These are phyloP conservation scores for Hyaloscypha finlandica DNA, from an alignment of 495 filamentous ascomycete species.

Conservation along the genomic window DNA sequence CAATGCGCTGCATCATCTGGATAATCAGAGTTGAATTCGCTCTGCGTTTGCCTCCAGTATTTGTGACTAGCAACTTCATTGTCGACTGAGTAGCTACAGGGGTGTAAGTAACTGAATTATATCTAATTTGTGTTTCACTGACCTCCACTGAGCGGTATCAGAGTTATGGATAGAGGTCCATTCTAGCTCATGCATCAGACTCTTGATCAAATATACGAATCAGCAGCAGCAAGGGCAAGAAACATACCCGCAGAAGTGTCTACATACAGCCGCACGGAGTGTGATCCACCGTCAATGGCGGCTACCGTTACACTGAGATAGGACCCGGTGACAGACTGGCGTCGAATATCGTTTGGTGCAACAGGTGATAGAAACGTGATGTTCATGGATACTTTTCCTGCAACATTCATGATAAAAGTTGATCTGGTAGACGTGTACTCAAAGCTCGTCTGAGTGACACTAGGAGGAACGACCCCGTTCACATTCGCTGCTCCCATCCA, in stretches of 20 bases:
- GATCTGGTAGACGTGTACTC: conserved; percentile 87
- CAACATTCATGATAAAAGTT: conserved; percentile 79
- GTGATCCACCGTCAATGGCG: conserved; percentile 53
- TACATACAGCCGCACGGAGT: conserved; percentile 77
- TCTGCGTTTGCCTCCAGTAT: conserved; percentile 51
- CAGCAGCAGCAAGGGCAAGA: conserved; percentile 38
- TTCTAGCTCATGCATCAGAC: conserved; percentile 48
- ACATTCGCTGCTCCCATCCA: conserved; percentile 52
- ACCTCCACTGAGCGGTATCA: conserved; percentile 28
- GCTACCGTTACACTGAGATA: conserved; percentile 73
- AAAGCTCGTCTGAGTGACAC: conserved; percentile 50
- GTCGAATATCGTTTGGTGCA: conserved; percentile 78
- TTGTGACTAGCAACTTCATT: conserved; percentile 49
- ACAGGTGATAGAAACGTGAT: conserved; percentile 88
- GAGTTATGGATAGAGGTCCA: conserved; percentile 25
- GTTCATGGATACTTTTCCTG: conserved; percentile 63
- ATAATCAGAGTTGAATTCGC: conserved; percentile 54
- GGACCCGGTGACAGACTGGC: conserved; percentile 86
- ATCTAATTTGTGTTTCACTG: background rate
- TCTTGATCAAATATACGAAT: conserved; percentile 23
- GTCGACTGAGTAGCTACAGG: conserved; percentile 38
- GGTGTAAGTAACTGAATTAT: background rate
- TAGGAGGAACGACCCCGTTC: conserved; percentile 18
- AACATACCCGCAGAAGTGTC: conserved; percentile 78
- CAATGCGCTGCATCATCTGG: conserved; percentile 72